Conservation (phyloP, 495 filamentous ascomycete species). For the Tirmania nivea region DNA sequence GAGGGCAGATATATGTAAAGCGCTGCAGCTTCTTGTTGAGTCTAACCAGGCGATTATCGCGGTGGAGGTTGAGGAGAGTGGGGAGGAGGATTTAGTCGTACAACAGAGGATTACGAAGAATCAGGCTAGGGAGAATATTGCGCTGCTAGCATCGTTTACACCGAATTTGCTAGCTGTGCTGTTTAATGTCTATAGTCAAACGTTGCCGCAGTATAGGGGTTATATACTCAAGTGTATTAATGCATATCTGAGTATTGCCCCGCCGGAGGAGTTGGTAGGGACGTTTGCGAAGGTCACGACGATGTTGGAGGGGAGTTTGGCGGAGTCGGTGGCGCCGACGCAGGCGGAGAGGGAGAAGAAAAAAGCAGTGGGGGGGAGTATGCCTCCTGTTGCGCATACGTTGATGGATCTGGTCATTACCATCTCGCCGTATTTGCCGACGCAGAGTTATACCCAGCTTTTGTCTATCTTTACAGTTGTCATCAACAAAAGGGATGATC, state of each 20-base stretch:
- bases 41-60: conserved; percentile 61
- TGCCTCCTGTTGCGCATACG: conserved; percentile 86
- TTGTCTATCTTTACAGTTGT: conserved; percentile 67
- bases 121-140: conserved; percentile 52
- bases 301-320: conserved; percentile 58
- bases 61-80: conserved; percentile 27
- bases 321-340: conserved; percentile 31
- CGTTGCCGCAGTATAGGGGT: conserved; percentile 73
- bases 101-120: conserved; percentile 52
- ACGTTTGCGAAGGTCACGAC: conserved; percentile 69
- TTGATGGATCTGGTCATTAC: conserved; percentile 91
- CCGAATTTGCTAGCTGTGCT: conserved; percentile 80
- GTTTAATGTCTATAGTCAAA: conserved; percentile 95
- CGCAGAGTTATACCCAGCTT: conserved; percentile 54
- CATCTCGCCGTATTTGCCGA: conserved; percentile 77
- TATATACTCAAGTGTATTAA: conserved; percentile 85
- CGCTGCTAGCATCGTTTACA: conserved; percentile 53
- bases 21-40: conserved; percentile 66
- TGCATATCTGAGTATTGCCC: conserved; percentile 73
- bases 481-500: conserved; percentile 52
- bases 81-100: conserved; percentile 42
- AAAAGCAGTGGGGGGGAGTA: conserved; percentile 34
- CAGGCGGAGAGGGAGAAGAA: conserved; percentile 38
- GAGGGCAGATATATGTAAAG: conserved; percentile 64
- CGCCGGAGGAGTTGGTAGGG: conserved; percentile 47